Base-by-base conservation (phyloP, 768 basidiomycete genomes). In the Coprinopsis sp. region DNA sequence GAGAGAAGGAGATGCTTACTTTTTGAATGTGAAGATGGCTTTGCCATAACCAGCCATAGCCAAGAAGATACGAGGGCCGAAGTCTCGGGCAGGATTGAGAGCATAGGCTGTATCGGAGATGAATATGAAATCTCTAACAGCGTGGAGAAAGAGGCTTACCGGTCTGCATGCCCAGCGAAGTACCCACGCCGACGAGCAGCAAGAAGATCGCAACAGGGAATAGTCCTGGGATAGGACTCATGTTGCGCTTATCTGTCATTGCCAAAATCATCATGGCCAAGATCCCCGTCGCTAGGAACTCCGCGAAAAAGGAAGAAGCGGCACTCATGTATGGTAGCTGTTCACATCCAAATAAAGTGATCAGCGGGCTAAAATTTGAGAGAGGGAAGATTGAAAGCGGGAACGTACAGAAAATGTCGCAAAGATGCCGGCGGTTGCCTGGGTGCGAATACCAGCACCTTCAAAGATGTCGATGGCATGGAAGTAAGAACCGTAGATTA, bases 41-140 rank as follows among this genome's bases (percentile, higher is more conserved):
- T 61, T 63, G 18, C 84, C 84, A 53, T 84, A 87, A n/a, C 84
- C 85, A 6, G 73, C 82, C 79, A 86, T 84, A 4, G 83, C 73
- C 1, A 82, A 84, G 57, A 85, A 60, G 27, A 87, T 54, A 7
- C 84, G 72, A 2, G 84, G 84, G 4, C 85, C 84, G 23, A 87
- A 64, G 63, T 87, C 84, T 55, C 85, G 79, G 25, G 84, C 82
- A 31, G 84, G 84, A 53, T 86, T 86, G 42, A 85, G 64, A 4
- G 83, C 78, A 51, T 71, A 81, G 37, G 76, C 80, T 74, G 49
- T 23, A 38, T 22, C 33, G 19, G 30, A 34, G 2, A 24, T 22
- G 25, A 25, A 44, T 30, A 22, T 29, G 28, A 21, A 22, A 25
- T 49, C n/a, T n/a, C n/a, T 34, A n/a, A 45, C 36, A 14, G 24